These are phyloP conservation scores for Spizellomyces punctatus DNA, from an alignment of 192 early-diverging fungal genomes.

Conservation along the genomic window DNA sequence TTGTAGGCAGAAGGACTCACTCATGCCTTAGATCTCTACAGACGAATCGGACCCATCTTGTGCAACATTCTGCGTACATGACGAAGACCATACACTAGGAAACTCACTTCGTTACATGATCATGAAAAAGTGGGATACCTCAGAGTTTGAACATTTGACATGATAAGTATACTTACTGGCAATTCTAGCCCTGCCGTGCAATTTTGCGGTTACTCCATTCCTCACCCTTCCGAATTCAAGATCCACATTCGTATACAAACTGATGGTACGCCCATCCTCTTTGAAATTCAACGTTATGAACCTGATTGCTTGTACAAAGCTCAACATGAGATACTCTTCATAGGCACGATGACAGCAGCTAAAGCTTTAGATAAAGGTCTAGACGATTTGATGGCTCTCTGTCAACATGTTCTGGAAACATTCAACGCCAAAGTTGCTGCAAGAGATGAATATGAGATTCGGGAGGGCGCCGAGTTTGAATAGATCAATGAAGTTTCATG, in stretches of 20 bases:
- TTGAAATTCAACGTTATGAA: not conserved
- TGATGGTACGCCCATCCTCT: conserved; percentile 48
- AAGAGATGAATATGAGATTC: conserved; percentile 27
- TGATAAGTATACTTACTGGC: no score
- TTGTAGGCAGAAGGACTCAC: not conserved
- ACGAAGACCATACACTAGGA: conserved; percentile 97
- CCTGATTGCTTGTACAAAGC: not conserved
- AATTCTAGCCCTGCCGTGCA: conserved; percentile 78
- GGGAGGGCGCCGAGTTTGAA: conserved; percentile 20
- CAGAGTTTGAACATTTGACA: no score
- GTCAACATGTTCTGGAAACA: conserved; percentile 63
- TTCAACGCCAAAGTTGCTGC: conserved; percentile 58
- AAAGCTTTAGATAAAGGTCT: conserved; percentile 87
- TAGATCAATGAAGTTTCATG: not conserved
- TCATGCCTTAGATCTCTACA: conserved; percentile 35
- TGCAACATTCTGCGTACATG: conserved; percentile 84
- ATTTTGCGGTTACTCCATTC: conserved; percentile 96
- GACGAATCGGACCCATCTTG: conserved; percentile 67
- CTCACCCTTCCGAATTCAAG: conserved; percentile 94
- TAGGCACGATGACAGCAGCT: conserved; percentile 76
- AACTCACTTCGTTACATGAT: conserved; percentile 90
- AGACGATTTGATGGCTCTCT: conserved; percentile 76
- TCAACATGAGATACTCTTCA: conserved; percentile 2
- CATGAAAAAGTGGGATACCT: conserved; percentile 83
- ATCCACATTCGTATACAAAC: conserved; percentile 95